phyloP scores from a whole-genome alignment of 352 stramenopile species.

The Phytophthora ramorum region DNA sequence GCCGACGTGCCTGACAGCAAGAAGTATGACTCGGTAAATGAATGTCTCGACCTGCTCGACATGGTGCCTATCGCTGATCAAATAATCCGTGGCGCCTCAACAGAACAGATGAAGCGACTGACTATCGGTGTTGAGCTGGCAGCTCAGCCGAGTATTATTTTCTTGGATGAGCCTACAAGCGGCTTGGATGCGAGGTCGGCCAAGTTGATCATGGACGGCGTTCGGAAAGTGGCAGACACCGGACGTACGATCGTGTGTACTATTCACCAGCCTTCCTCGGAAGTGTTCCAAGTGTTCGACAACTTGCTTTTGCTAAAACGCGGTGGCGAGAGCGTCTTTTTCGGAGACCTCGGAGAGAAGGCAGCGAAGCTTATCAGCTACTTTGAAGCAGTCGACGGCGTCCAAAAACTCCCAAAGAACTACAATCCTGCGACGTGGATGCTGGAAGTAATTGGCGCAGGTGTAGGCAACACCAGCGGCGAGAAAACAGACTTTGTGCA shows the following conservation, averaged over 20 bases:
- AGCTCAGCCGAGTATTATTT: constrained; percentile 86
- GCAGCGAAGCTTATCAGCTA: constrained; percentile 33
- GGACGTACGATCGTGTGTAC: constrained; percentile 44
- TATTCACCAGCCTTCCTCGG: constrained; percentile 74
- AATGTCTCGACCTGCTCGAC: constrained; percentile 50
- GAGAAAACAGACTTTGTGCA: constrained; percentile 41
- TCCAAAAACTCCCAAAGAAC: constrained; percentile 50
- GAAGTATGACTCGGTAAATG: constrained; percentile 47
- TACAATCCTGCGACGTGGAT: constrained; percentile 75
- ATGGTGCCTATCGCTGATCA: constrained; percentile 47
- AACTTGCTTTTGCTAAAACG: constrained; percentile 67
- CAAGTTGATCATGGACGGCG: constrained; percentile 87
- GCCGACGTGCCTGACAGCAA: constrained; percentile 30
- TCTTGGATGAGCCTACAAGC: constrained; percentile 90
- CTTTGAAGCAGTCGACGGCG: constrained; percentile 34
- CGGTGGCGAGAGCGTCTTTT: constrained; percentile 57
- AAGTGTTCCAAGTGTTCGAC: constrained; percentile 87
- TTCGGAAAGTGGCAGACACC: constrained; percentile 85
- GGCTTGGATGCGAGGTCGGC: constrained; percentile 89
- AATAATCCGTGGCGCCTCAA: constrained; percentile 50
- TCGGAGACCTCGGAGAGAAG: constrained; percentile 54
- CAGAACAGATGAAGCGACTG: constrained; percentile 64
- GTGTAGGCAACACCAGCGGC: constrained; percentile 24
- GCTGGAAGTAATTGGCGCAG: constrained; percentile 53
- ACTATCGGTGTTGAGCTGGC: constrained; percentile 80